phyloP scores from a whole-genome alignment of 2,329 filamentous ascomycete genomes.

The Pseudofabraea citricarpa region DNA sequence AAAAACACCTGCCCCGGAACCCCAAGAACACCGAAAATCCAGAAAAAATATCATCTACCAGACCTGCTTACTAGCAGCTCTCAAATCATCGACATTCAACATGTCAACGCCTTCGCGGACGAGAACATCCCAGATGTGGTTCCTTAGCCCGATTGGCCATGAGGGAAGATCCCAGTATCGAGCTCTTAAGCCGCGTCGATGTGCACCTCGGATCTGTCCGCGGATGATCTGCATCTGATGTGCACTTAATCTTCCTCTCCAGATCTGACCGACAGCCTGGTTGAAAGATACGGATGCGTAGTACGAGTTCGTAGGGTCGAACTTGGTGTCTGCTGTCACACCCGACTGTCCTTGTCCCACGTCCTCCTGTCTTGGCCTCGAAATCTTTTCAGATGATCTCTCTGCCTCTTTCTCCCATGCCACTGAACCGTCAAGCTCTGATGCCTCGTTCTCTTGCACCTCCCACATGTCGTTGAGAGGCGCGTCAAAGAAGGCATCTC shows the following conservation, averaged over 20 bases:
- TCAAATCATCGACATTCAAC: constrained; percentile 57
- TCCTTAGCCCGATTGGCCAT: constrained; percentile 50
- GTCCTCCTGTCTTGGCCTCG: constrained; percentile 7
- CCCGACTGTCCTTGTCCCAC: constrained; percentile 39
- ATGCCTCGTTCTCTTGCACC: constrained; percentile 10
- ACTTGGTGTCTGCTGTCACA: constrained; percentile 31
- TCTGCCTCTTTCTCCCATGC: constrained; percentile 14
- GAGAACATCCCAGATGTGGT: constrained; percentile 52
- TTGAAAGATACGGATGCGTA: constrained; percentile 60
- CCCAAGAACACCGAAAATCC: no score
- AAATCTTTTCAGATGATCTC: constrained; percentile 14
- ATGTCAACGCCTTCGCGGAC: constrained; percentile 54
- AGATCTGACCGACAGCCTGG: constrained; percentile 44
- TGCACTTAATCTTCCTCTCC: constrained; percentile 40
- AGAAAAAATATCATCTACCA: constrained; percentile 14
- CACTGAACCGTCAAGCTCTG: constrained; percentile 6
- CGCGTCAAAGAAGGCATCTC: constrained; percentile 64
- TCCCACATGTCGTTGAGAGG: constrained; percentile 45
- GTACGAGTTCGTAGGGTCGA: constrained; percentile 54
- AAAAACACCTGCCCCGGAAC: no score
- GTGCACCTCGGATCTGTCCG: constrained; percentile 41
- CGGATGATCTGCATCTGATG: constrained; percentile 39
- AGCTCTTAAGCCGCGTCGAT: constrained; percentile 47
- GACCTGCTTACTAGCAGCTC: constrained; percentile 26
- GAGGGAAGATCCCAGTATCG: constrained; percentile 57